Evolutionary conservation across 345 rosid species (phyloP).

Genomic region (Cochlearia excelsa): DNA sequence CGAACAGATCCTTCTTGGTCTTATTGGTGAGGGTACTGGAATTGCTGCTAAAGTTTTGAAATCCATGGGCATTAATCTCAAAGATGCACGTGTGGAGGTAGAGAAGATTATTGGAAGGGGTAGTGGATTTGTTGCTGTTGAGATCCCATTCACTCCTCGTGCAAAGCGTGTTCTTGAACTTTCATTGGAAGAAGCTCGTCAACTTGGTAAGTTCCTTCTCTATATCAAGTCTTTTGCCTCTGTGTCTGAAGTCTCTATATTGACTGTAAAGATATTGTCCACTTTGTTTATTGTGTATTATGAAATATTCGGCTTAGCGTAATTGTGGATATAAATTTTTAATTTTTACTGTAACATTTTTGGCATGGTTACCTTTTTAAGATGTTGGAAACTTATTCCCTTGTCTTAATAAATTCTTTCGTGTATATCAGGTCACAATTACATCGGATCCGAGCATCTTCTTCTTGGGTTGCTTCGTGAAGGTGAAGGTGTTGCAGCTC

Average conservation of each 20-base stretch:
- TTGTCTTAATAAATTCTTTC: not conserved
- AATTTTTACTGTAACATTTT: constrained; percentile 11
- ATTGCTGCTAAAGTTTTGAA: constrained; percentile 95
- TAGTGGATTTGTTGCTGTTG: constrained; percentile 96
- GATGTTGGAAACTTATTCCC: not conserved
- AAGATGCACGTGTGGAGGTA: constrained; percentile 93
- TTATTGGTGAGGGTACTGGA: constrained; percentile 94
- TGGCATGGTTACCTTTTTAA: not conserved
- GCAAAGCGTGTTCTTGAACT: constrained; percentile 96
- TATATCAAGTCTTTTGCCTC: constrained; percentile 1
- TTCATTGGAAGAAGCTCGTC: constrained; percentile 93
- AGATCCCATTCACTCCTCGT: constrained; percentile 96
- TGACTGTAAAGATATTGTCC: not conserved
- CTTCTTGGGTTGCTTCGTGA: constrained; percentile 95
- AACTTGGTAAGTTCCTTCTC: constrained; percentile 51
- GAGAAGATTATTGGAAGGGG: constrained; percentile 98
- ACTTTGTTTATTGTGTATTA: constrained; percentile 8
- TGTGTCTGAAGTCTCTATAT: constrained; percentile 10
- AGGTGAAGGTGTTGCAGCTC: constrained; percentile 99
- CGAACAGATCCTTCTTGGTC: constrained; percentile 85
- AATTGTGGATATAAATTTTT: not conserved
- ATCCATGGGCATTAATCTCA: constrained; percentile 92
- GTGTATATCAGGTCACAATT: constrained; percentile 77
- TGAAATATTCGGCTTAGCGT: not conserved
- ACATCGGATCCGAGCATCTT: constrained; percentile 99